Base-by-base conservation (phyloP, 1,284 basidiomycete species). In the Cryptococcus neoformans region DNA sequence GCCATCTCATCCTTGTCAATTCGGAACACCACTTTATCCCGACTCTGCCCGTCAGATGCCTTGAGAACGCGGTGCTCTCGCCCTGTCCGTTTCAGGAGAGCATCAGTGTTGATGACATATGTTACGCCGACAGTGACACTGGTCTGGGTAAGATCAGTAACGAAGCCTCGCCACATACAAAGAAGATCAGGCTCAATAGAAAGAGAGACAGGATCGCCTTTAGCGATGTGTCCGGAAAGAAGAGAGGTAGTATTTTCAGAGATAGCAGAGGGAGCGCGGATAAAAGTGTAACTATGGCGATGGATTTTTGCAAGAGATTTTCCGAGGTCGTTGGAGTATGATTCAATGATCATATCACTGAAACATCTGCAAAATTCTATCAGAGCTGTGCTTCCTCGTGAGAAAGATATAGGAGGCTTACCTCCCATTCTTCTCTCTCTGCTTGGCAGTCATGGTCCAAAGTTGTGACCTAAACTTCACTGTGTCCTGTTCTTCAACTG, bases 1-100 rank as follows among this genome's bases (percentile, higher is more conserved):
- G 85, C 84, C 44, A 97, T 79, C 73, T 99, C 95, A 73, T 99
- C 96, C 69, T 87, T 90, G 81, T 99, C 95, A 58, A 99, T 87
- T 28, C 94, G 84, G 78, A 93, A 98, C 6, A 87, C 73, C 17
- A 85, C 70, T 9, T 78, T 59, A 11, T 46, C 52, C 36, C 14
- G 17, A 58, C 58, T 28, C 66, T 58, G 10, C 55, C 44, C 54
- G 42, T 58, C 45, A 16, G 55, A 44, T 47, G 54, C 51, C 10
- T 53, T 55, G 8, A 53, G 17, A 11, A 59, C 59, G 14, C 62
- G 60, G 54, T 64, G 62, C 40, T 39, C 36, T 48, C 53, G 21
- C 11, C 56, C 59, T 5, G 63, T 72, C 39, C 84, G 81, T 34
- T 76, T 79, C 9, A 79, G 74, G 55, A 89, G 81, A 39, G 77